Base-by-base conservation (phyloP, 2,329 filamentous ascomycete genomes). In the Penicillium brasilianum region DNA sequence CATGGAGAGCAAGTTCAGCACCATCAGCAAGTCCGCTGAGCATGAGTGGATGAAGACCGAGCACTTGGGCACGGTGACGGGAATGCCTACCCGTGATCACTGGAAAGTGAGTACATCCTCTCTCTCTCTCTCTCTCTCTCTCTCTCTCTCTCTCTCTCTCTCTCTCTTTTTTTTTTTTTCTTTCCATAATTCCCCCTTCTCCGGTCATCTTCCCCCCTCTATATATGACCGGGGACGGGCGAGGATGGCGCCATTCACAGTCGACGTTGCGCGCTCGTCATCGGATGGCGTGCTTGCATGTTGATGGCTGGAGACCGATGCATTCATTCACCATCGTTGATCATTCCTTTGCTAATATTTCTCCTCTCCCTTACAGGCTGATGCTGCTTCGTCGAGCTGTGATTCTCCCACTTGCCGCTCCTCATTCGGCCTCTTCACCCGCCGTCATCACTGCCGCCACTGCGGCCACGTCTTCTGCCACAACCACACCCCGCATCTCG, bases 391-490 rank as follows among this genome's bases (percentile, higher is more conserved):
- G 57, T 71, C 78, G 46, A 81, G 78, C 63, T 89, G 87, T 76
- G 84, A 85, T 71, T 83, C 82, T 10, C 81, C 83, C 3, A 81
- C 83, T 60, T 89, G 87, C 75, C 81, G 82, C 53, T 82, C 82
- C 44, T 80, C 82, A 20, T 89, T 89, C 71, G 82, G 84, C 48
- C 80, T 88, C 70, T 86, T 87, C 75, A 80, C 84, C 54, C 85
- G 87, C 54, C 85, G 86, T 60, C 87, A 89, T 70, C 87, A 89
- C 75, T 89, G 87, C 75, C 84, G 87, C 60, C 86, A 87, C 68
- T 89, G 87, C 67, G 87, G 87, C 46, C 84, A 87, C 68, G 84
- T 89, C 69, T 88, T 88, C 72, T 89, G 87, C 76, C 81, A 82
- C 61, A 79, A 82, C 36, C 87, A 89, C 76, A 84, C 83, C 53